phyloP scores from a whole-genome alignment of 768 basidiomycete species.

The Mycena galopus region DNA sequence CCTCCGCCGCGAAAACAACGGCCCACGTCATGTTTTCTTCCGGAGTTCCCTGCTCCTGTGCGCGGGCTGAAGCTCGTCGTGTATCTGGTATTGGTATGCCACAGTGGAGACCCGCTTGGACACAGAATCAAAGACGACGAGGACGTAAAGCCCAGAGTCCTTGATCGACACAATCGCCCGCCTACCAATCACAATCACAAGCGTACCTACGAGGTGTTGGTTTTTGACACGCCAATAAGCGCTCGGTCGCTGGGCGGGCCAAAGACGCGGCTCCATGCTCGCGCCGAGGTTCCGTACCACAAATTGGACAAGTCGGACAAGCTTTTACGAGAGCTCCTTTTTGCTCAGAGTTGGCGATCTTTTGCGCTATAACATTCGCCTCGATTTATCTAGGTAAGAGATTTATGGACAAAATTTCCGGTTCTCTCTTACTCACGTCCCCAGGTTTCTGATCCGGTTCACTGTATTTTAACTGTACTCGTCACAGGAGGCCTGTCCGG shows the following conservation, averaged over 20 bases:
- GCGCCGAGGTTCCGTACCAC: not conserved
- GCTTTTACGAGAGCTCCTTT: constrained; percentile 18
- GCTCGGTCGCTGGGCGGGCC: not conserved
- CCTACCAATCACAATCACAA: not conserved
- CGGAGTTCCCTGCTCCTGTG: not conserved
- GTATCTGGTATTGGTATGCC: not conserved
- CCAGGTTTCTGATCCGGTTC: not conserved
- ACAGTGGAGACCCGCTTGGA: not conserved
- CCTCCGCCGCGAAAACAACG: not conserved
- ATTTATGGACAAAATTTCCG: not conserved
- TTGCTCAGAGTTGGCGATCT: constrained; percentile 1
- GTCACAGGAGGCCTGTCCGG: constrained; percentile 19
- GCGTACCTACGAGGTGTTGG: not conserved
- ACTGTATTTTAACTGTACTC: not conserved
- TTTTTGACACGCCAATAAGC: constrained; percentile 20
- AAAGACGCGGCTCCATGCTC: not conserved
- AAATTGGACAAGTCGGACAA: constrained; percentile 14
- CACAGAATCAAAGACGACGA: not conserved
- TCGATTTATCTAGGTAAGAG: not conserved
- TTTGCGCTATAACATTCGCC: not conserved
- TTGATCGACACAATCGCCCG: not conserved
- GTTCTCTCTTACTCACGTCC: no score
- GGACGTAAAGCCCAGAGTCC: not conserved
- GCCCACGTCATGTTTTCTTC: not conserved
- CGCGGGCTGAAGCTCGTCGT: not conserved